These are phyloP conservation scores for Lipomyces lipofer DNA, from an alignment of 805 yeast genomes.

Conservation along the genomic window DNA sequence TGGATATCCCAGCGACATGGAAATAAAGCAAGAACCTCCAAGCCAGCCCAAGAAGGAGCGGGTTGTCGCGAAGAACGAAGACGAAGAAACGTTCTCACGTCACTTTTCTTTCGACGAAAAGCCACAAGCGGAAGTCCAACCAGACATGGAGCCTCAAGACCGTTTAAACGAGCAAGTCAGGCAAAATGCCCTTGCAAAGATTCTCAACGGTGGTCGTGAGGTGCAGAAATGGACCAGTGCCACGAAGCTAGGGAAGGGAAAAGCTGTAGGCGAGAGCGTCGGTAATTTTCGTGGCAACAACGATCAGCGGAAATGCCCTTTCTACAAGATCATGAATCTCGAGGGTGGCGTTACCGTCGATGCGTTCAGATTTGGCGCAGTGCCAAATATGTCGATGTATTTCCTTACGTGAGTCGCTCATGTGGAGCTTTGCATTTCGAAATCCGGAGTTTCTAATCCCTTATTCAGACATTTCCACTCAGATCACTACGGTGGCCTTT, in stretches of 20 bases:
- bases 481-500: constrained; percentile 89
- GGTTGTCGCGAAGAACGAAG: not conserved
- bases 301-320: constrained; percentile 33
- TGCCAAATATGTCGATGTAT: constrained; percentile 37
- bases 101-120: not conserved
- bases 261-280: not conserved
- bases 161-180: not conserved
- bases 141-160: not conserved
- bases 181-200: not conserved
- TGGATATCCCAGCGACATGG: not conserved
- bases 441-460: no score
- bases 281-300: not conserved
- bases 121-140: not conserved
- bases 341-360: constrained; percentile 41
- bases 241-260: not conserved
- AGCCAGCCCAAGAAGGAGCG: no score
- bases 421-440: no score
- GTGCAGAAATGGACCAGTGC: constrained; percentile 3
- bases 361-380: constrained; percentile 42
- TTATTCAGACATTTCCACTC: constrained; percentile 80
- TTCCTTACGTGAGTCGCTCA: constrained; percentile 37
- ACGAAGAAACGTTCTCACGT: not conserved
- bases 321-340: constrained; percentile 39
- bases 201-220: constrained; percentile 3
- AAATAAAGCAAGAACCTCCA: constrained; percentile 7